Evolutionary conservation across 2,329 filamentous ascomycete species (phyloP), one percentile per base, ranked within the genome.

Genomic region (Magnaporthiopsis incrustans): DNA sequence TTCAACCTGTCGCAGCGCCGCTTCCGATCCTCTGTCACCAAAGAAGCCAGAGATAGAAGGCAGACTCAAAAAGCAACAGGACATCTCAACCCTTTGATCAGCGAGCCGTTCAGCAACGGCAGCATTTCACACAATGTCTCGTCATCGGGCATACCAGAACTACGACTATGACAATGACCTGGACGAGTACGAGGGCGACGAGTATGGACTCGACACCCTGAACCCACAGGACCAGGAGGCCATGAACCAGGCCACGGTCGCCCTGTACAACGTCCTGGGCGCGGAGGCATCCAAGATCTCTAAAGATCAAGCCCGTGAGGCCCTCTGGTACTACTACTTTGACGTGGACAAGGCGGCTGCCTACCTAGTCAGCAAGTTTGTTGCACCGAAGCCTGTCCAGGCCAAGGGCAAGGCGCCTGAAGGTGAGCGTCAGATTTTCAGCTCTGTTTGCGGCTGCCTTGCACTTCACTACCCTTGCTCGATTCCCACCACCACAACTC

Each of bases 251-350:
- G 89, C 87, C 62, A 91, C 88, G 0, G 79, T 82, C 56, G 81
- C 88, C 67, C 89, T 96, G 50, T 82, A 85, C 65, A 80, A 81
- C 66, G 82, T 83, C 11, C 79, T 97, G n/a, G 89, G 86, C 8
- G 75, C 78, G 12, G 80, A 85, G 66, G 79, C 82, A 38, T 77
- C 77, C 67, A 86, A 84, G 66, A 81, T 88, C 69, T 83, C 81
- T 50, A 77, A 75, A 59, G 75, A 72, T 53, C 89, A 97, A 72
- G 94, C 97, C 67, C 87, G 96, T 73, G 94, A 98, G 66, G 85
- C 93, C 0, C 77, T 99, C 22, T 98, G 92, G 92, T 87, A 99
- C 76, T 97, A 97, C 76, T 98, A 94, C 75, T 98, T 93, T 73
- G 93, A 99, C 71, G 82, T 97, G 35, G 89, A 87, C 65, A 97